Conservation (phyloP, 2,329 filamentous ascomycete genomes). For the Aspergillus jensenii region DNA sequence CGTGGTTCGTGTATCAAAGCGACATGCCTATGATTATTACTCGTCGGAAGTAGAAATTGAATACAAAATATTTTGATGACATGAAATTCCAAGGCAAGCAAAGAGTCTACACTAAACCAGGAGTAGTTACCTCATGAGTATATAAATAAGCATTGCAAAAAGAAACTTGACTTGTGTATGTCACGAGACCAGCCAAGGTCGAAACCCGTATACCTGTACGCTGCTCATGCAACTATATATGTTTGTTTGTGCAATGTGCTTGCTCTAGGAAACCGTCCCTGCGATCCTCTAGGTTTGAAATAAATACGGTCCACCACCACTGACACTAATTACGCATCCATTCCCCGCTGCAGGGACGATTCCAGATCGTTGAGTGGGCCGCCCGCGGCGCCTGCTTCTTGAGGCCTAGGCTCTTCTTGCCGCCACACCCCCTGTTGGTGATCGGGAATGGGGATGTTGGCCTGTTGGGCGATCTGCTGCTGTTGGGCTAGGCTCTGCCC, state of each 20-base stretch:
- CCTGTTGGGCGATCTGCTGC: slow-evolving; percentile 42
- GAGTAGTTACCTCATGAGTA: neutral
- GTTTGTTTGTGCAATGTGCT: neutral
- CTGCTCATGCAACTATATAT: slow-evolving; percentile 15
- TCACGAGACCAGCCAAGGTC: neutral
- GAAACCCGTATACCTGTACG: neutral
- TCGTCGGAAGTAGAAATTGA: neutral
- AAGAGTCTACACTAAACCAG: neutral
- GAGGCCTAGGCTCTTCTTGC: slow-evolving; percentile 63
- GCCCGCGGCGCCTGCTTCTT: slow-evolving; percentile 50
- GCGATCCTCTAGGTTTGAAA: slow-evolving; percentile 4
- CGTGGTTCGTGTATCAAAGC: slow-evolving; percentile 12
- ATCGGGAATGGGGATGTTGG: slow-evolving; percentile 63
- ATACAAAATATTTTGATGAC: neutral
- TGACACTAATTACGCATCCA: slow-evolving; percentile 48
- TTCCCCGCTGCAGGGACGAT: slow-evolving; percentile 55
- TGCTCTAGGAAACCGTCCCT: slow-evolving; percentile 12
- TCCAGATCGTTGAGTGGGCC: slow-evolving; percentile 47
- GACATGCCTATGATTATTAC: slow-evolving; percentile 11
- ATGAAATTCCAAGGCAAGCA: neutral
- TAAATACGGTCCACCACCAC: neutral
- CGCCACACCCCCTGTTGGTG: slow-evolving; percentile 55
- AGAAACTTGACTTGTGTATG: slow-evolving; percentile 6
- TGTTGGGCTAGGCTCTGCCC: slow-evolving; percentile 39
- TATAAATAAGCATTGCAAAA: neutral